Evolutionary conservation across 495 filamentous ascomycete genomes (phyloP).

Genomic region (Mytilinidion resinicola): DNA sequence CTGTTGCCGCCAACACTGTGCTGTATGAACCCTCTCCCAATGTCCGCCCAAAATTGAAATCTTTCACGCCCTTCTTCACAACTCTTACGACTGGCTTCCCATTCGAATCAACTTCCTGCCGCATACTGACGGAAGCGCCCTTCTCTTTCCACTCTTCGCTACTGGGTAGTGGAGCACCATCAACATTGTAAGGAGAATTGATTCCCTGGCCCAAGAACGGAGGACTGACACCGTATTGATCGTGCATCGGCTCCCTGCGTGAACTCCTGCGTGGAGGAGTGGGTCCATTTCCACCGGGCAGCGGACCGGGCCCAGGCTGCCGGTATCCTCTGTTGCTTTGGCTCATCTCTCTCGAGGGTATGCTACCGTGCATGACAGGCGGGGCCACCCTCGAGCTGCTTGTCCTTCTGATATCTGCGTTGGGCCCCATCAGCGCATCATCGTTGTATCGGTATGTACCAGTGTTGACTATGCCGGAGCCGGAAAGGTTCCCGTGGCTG

Average conservation of each 20-base stretch:
- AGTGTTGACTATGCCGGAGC: constrained; percentile 27
- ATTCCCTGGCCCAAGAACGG: constrained; percentile 35
- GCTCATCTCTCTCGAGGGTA: constrained; percentile 62
- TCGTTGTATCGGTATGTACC: constrained; percentile 37
- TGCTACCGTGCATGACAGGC: constrained; percentile 55
- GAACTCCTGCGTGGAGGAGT: constrained; percentile 59
- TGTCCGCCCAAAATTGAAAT: constrained; percentile 89
- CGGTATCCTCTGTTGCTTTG: constrained; percentile 63
- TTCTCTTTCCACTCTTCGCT: constrained; percentile 95
- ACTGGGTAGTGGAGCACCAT: constrained; percentile 59
- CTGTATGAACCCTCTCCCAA: constrained; percentile 98
- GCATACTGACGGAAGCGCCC: constrained; percentile 73
- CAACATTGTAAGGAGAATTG: constrained; percentile 51
- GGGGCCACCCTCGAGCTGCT: constrained; percentile 57
- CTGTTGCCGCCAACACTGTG: constrained; percentile 89
- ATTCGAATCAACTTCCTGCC: constrained; percentile 74
- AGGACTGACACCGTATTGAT: constrained; percentile 34
- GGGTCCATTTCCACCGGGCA: constrained; percentile 49
- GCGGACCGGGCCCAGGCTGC: constrained; percentile 49
- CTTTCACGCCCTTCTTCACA: constrained; percentile 94
- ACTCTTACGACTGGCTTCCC: constrained; percentile 73
- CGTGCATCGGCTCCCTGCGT: constrained; percentile 50
- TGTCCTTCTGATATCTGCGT: constrained; percentile 51
- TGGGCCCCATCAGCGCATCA: constrained; percentile 20
- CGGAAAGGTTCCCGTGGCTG: constrained; percentile 34